Evolutionary conservation across 2,329 filamentous ascomycete species (phyloP).

Genomic region (Coniosporium tulheliwenetii): DNA sequence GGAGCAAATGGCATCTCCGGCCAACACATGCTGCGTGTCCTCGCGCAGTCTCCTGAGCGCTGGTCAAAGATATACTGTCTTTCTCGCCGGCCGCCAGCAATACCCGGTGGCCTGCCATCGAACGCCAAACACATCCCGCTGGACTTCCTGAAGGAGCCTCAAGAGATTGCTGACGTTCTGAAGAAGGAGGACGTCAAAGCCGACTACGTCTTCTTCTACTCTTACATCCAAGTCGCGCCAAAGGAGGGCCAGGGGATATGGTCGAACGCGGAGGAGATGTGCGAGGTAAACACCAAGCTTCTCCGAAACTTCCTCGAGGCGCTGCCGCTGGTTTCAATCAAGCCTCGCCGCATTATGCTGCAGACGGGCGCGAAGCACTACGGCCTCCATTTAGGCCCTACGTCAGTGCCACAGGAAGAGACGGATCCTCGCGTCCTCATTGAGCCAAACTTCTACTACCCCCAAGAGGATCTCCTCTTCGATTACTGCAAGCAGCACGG

Average conservation of each 20-base stretch:
- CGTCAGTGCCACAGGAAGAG: slow-evolving; percentile 28
- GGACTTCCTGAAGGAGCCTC: slow-evolving; percentile 21
- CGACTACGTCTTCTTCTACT: slow-evolving; percentile 38
- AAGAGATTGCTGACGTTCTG: slow-evolving; percentile 20
- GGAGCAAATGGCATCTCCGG: slow-evolving; percentile 40
- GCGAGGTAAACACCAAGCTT: slow-evolving; percentile 9
- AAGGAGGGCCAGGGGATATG: slow-evolving; percentile 28
- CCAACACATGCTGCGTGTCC: slow-evolving; percentile 33
- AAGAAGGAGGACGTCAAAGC: slow-evolving; percentile 16
- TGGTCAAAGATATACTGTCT: slow-evolving; percentile 38
- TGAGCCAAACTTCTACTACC: slow-evolving; percentile 39
- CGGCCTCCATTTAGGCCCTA: slow-evolving; percentile 31
- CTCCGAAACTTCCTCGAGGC: slow-evolving; percentile 33
- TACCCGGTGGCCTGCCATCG: slow-evolving; percentile 9
- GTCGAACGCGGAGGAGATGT: slow-evolving; percentile 34
- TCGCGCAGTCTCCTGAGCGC: slow-evolving; percentile 28
- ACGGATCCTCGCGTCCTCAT: slow-evolving; percentile 26
- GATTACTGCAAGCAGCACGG: slow-evolving; percentile 23
- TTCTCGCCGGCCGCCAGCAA: slow-evolving; percentile 29
- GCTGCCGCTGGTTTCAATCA: slow-evolving; percentile 24
- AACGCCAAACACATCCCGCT: slow-evolving; percentile 11
- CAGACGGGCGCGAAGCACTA: slow-evolving; percentile 40
- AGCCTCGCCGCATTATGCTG: slow-evolving; percentile 30
- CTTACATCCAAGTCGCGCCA: slow-evolving; percentile 35
- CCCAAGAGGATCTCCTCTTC: slow-evolving; percentile 34